phyloP scores from a whole-genome alignment of 2,329 filamentous ascomycete species.

The Beauveria varroae region DNA sequence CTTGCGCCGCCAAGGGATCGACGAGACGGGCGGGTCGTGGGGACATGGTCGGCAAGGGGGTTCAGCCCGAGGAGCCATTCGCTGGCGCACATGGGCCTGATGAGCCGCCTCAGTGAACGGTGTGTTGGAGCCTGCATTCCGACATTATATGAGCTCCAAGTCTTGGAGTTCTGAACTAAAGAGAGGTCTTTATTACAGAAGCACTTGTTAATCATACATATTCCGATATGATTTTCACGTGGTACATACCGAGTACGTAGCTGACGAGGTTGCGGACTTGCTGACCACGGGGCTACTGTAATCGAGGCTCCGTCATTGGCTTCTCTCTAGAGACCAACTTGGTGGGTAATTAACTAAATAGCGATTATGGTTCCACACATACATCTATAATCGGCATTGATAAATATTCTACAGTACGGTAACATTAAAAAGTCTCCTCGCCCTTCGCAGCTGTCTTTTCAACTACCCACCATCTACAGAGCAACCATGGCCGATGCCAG shows the following conservation, averaged over 20 bases:
- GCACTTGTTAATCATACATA: background rate
- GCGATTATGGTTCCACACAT: background rate
- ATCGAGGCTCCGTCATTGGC: background rate
- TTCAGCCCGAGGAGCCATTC: background rate
- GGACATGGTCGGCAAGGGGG: background rate
- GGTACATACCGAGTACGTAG: background rate
- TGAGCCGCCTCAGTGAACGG: constrained; percentile 1
- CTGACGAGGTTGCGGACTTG: background rate
- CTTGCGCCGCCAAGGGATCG: background rate
- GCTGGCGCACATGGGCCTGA: constrained; percentile 9
- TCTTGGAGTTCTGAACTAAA: no score
- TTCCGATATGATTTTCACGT: background rate
- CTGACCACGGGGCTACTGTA: background rate
- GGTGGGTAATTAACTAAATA: background rate
- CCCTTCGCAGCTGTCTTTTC: background rate
- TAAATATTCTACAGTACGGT: background rate
- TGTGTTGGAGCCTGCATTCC: background rate
- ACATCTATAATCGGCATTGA: background rate
- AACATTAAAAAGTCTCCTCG: background rate
- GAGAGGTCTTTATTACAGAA: background rate
- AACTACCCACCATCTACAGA: constrained; percentile 32
- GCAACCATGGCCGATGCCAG: constrained; percentile 46
- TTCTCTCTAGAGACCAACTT: background rate
- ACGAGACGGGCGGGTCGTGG: background rate
- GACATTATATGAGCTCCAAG: background rate